Conservation (phyloP, 495 filamentous ascomycete genomes). For the Clavariopsis aquatica region DNA sequence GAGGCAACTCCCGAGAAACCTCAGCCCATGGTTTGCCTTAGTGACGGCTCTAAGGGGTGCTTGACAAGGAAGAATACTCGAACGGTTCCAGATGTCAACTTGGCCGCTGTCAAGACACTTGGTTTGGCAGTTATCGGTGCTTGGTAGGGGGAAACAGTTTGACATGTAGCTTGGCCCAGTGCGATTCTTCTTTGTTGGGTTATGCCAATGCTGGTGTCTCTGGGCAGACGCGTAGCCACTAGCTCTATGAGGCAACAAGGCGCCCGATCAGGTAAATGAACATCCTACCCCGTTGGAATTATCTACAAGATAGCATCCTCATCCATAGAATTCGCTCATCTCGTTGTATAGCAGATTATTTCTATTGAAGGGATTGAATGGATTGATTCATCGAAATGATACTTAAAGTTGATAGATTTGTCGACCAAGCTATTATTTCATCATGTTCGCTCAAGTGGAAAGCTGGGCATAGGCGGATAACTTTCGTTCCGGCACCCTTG, state of each 20-base stretch:
- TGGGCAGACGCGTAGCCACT: background rate
- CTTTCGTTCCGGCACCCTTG: background rate
- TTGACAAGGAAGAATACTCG: background rate
- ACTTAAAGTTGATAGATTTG: too few species aligned
- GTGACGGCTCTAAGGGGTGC: background rate
- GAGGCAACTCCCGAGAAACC: background rate
- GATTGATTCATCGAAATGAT: too few species aligned
- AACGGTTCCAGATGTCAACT: background rate
- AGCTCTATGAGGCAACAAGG: background rate
- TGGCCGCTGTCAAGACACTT: background rate
- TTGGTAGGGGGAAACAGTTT: background rate
- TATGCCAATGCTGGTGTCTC: background rate
- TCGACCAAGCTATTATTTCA: too few species aligned
- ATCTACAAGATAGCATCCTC: too few species aligned
- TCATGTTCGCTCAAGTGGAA: too few species aligned
- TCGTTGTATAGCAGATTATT: too few species aligned
- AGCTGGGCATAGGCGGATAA: too few species aligned
- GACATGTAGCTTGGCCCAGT: background rate
- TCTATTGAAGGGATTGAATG: too few species aligned
- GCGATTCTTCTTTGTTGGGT: background rate
- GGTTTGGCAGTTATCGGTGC: background rate
- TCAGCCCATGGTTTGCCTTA: background rate
- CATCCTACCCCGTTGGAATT: too few species aligned
- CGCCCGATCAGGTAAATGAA: background rate
- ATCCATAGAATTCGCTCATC: too few species aligned